These are phyloP conservation scores for Stachybotrys elegans DNA, from an alignment of 2,329 filamentous ascomycete species.

Conservation along the genomic window DNA sequence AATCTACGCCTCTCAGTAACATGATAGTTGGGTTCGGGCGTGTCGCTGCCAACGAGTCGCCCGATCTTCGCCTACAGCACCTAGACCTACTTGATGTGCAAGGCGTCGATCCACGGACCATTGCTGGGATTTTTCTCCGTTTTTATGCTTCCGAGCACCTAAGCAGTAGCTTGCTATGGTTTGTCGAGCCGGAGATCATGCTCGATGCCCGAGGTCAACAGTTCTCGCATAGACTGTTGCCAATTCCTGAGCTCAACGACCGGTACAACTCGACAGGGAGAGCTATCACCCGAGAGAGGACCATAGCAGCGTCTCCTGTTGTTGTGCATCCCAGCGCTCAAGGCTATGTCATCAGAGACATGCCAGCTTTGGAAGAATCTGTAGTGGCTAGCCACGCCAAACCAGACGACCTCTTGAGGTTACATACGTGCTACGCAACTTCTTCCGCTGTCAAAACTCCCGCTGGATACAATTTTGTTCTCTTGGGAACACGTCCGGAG, in stretches of 20 bases:
- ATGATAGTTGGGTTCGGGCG: background rate
- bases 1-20: slow-evolving; percentile 5
- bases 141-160: background rate
- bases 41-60: background rate
- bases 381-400: too few species aligned
- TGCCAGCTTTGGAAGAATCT: too few species aligned
- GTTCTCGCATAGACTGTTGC: background rate
- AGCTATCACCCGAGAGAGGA: background rate
- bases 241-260: background rate
- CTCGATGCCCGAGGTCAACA: background rate
- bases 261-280: background rate
- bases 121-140: background rate
- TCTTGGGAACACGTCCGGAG: too few species aligned
- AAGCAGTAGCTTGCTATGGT: background rate
- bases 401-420: too few species aligned
- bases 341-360: too few species aligned
- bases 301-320: too few species aligned
- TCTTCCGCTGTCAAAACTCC: too few species aligned
- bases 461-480: too few species aligned
- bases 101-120: background rate
- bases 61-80: background rate
- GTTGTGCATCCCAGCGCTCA: too few species aligned
- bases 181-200: background rate
- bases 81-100: background rate
- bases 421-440: too few species aligned